These are phyloP conservation scores for Tolypocladium inflatum DNA, from an alignment of 2,329 filamentous ascomycete species.

Conservation along the genomic window DNA sequence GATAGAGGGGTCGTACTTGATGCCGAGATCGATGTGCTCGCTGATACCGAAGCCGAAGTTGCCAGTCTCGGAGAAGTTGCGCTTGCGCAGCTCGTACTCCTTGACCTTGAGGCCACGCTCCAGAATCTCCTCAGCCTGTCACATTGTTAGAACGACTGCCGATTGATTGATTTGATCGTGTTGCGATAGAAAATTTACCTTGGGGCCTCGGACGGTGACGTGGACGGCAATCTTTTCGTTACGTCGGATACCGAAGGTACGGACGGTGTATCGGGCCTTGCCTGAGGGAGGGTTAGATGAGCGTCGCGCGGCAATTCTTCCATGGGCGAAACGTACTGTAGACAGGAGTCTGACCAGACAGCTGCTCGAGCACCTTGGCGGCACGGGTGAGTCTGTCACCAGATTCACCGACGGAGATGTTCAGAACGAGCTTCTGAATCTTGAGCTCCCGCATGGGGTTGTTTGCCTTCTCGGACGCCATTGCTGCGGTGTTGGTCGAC, in stretches of 20 bases:
- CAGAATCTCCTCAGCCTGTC: slow-evolving; percentile 91
- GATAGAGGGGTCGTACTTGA: slow-evolving; percentile 98
- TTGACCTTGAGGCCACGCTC: slow-evolving; percentile 99
- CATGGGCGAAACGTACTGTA: slow-evolving; percentile 62
- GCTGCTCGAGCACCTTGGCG: slow-evolving; percentile 99
- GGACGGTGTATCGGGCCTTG: slow-evolving; percentile 99
- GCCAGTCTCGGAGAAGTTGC: slow-evolving; percentile 99
- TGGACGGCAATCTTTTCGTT: slow-evolving; percentile 99
- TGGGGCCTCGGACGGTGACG: slow-evolving; percentile 96
- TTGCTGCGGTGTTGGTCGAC: slow-evolving; percentile 29
- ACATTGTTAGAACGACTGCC: slow-evolving; percentile 14
- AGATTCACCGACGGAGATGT: slow-evolving; percentile 99
- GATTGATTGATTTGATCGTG: background rate
- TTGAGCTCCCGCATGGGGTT: slow-evolving; percentile 99
- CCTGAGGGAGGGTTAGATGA: slow-evolving; percentile 36
- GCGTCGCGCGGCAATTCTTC: slow-evolving; percentile 2
- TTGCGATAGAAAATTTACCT: slow-evolving; percentile 31
- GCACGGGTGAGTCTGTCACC: slow-evolving; percentile 99
- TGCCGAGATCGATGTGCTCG: slow-evolving; percentile 99
- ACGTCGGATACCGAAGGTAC: slow-evolving; percentile 99
- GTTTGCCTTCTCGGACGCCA: slow-evolving; percentile 69
- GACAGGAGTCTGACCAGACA: slow-evolving; percentile 98
- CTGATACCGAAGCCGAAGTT: slow-evolving; percentile 99
- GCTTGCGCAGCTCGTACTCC: slow-evolving; percentile 99
- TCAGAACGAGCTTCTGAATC: slow-evolving; percentile 98